Evolutionary conservation across 2,329 filamentous ascomycete species (phyloP), one percentile per base, ranked within the genome.

Genomic region (Geosmithia flava): DNA sequence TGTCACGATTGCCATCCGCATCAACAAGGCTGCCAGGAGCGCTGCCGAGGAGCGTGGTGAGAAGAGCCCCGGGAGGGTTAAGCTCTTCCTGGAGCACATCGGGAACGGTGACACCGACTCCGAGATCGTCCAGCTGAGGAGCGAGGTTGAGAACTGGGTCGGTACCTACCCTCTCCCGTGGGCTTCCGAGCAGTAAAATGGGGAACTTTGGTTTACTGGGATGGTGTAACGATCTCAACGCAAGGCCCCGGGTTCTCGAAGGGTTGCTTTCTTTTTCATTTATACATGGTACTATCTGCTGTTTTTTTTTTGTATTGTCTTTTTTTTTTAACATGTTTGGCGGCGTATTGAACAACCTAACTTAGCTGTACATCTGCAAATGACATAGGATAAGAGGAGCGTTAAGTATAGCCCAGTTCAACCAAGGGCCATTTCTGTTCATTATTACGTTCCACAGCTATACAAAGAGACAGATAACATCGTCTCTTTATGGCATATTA

Each of bases 141-240:
- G 79, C 53, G 84, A 88, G 67, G 83, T 89, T n/a, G 78, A 81
- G 55, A 81, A 85, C 56, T 89, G 85, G 84, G 83, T 86, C 11
- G 78, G 82, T 47, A 86, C 82, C 1, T 87, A 87, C 59, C 75
- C 80, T 3, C 65, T 87, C 54, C 84, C 84, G 11, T 87, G 83
- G 83, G 72, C 77, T 47, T 61, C 66, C 44, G 56, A 56, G 20
- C 54, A 59, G 53, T 65, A 50, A 57, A 37, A 37, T 3, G 5
- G 5, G 47, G 19, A 19, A 42, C 19, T 23, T 11, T 11, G 15
- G 33, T 37, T 16, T 13, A 37, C 33, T 46, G 16, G 37, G 16
- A 20, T 19, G 44, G 15, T 30, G 17, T 37, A 13, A 46, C 27
- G 19, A 17, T 17, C 29, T 33, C 15, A 30, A 20, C 33, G 13